Base-by-base conservation (phyloP, 495 filamentous ascomycete species). In the Penicillium subrubescens region DNA sequence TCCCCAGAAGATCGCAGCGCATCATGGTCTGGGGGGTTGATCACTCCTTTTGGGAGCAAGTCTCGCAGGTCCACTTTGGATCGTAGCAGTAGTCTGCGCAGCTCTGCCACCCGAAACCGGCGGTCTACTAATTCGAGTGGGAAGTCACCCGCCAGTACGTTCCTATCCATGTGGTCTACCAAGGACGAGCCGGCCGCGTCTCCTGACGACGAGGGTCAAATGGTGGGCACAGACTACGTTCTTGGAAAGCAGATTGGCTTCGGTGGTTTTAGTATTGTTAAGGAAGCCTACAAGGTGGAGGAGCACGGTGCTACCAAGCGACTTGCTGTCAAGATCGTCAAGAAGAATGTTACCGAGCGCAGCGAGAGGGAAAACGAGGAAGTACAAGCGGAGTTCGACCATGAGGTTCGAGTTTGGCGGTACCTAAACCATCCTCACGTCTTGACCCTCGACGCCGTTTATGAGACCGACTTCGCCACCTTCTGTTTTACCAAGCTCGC, bases 401-500 rank as follows among this genome's bases (percentile, higher is more conserved):
- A 90, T 63, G 90, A 92, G 73, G 85, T 92, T 27, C 78, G 82
- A 27, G 81, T 92, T 15, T 92, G 90, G 90, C 79, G 89, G 33
- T 88, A 84, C 63, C 78, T 92, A n/a, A 84, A 79, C 57, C 87
- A 92, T 67, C 83, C 81, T 8, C 83, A 90, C 68, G 84, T 92
- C 29, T 71, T 92, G 34, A 83, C 86, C 0, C 79, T 92, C 3
- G 82, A 90, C 63, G 83, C 83, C 5, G 90, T 91, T 14, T 90
- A 89, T 70, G 87, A 89, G 70, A 90, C 86, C 15, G 83, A 89
- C 46, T 89, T 83, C 59, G 90, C 90, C 14, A 92, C 89, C 0
- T 92, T 88, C 69, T 91, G 89, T 67, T 90, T 92, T 75, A 92
- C 87, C 44, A 84, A 86, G 59, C 78, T 90, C 34, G 86, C 86